These are phyloP conservation scores for Ascochyta rabiei DNA, from an alignment of 2,329 filamentous ascomycete species.

Conservation along the genomic window DNA sequence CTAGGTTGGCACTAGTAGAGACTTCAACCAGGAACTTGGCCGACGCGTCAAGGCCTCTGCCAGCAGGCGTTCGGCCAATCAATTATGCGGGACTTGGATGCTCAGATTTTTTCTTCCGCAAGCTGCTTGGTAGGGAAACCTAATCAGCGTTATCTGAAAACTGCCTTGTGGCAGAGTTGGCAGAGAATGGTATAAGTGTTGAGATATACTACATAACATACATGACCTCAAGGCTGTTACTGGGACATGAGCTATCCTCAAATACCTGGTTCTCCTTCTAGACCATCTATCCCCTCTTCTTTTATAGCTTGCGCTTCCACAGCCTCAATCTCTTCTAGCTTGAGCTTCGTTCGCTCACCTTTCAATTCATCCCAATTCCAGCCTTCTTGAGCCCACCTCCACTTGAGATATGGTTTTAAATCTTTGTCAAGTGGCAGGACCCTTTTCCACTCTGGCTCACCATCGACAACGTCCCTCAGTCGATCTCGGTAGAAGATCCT, in stretches of 20 bases:
- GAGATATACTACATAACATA: background rate
- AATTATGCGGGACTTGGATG: background rate
- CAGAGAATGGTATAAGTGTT: background rate
- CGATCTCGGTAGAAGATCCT: constrained; percentile 89
- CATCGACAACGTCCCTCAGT: constrained; percentile 65
- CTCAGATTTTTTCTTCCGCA: background rate
- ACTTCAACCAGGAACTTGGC: background rate
- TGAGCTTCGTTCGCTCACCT: constrained; percentile 4
- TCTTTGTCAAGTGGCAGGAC: constrained; percentile 86
- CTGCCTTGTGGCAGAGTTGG: background rate
- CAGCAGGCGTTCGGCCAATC: background rate
- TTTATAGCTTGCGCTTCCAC: background rate
- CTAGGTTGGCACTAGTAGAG: constrained; percentile 13
- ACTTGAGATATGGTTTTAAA: constrained; percentile 80
- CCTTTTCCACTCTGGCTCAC: constrained; percentile 90
- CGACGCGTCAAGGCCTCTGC: background rate
- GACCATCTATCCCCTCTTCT: background rate
- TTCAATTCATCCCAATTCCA: constrained; percentile 14
- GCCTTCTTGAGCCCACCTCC: constrained; percentile 77
- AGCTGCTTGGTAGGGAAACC: background rate
- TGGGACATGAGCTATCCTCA: background rate
- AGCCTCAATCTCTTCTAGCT: background rate
- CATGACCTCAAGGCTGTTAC: background rate
- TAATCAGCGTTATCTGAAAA: background rate
- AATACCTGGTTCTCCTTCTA: background rate